These are phyloP conservation scores for Sugiyamaella marilandica DNA, from an alignment of 805 yeast genomes.

Conservation along the genomic window DNA sequence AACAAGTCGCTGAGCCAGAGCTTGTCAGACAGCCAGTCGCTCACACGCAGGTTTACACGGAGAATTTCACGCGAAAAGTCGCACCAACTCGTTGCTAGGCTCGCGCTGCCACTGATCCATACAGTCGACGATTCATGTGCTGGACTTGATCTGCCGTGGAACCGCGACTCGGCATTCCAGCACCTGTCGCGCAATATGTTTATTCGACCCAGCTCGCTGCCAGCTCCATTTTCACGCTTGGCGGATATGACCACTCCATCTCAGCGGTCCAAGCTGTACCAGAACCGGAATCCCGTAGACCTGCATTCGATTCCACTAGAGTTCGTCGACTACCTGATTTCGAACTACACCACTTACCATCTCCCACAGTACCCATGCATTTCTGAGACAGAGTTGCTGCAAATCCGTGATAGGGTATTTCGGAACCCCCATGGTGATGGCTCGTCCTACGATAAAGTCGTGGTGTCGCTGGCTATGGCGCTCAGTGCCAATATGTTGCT, in stretches of 20 bases:
- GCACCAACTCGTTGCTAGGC: neutral
- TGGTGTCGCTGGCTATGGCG: conserved; percentile 1
- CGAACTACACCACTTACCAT: neutral
- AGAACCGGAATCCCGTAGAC: neutral
- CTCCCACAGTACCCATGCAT: neutral
- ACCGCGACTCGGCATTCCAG: neutral
- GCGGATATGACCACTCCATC: neutral
- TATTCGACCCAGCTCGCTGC: neutral
- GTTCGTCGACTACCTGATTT: neutral
- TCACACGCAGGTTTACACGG: neutral
- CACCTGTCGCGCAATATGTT: neutral
- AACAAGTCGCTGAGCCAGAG: neutral
- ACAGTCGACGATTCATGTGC: neutral
- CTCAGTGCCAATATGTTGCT: conserved; percentile 2
- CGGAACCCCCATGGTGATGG: neutral
- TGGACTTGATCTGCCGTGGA: neutral
- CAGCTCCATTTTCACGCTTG: neutral
- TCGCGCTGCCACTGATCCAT: neutral
- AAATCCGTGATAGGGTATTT: neutral
- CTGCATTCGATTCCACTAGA: neutral
- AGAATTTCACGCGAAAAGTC: no score
- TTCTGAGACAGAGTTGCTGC: neutral
- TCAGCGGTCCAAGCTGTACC: neutral
- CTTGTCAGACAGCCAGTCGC: neutral
- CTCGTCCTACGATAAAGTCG: neutral